Evolutionary conservation across 78 protist genomes (phyloP), one percentile per base, ranked within the genome.

Genomic region (Paratrimastix pyriformis): DNA sequence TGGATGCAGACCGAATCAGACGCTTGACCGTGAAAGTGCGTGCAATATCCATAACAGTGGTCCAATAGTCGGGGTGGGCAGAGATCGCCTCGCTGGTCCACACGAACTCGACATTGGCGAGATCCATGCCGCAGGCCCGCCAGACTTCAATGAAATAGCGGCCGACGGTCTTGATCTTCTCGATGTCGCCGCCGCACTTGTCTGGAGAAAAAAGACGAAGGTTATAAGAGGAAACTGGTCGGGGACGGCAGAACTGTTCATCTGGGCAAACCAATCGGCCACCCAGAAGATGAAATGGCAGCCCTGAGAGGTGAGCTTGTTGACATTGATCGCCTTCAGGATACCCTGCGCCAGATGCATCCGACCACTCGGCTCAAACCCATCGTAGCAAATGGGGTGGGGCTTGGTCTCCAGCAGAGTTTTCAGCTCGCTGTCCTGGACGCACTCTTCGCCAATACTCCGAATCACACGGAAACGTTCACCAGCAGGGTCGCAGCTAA

Each of bases 291-390:
- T 65, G 45, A 81, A 40, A 0, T 65, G 2, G 39, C 76, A 62
- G 29, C 84, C 84, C 33, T 75, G 45, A 2, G 5, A 38, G 30
- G 74, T 59, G 21, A 80, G 39, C 35, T 72, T 80, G 48, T 74
- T 72, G 32, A 80, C 84, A 38, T 73, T 80, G 74, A 73, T 33
- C 7, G 73, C 65, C 26, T 80, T 80, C 72, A 77, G 11, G 30
- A 80, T 59, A 30, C 80, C 84, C 15, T 80, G 84, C 2, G 84
- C 84, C 8, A 80, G 71, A 30, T 80, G 84, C 71, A 80, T 80
- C n/a, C 84, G 9, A 2, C 84, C 84, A 8, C 71, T 48, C 4
- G 84, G 84, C 50, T 80, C 84, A 33, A 80, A 80, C 7, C 84
- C 84, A 73, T 80, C 84, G 32, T 80, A 80, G 24, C 18, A 65